phyloP scores from a whole-genome alignment of 257 asterid species.

The Lycium ferocissimum region DNA sequence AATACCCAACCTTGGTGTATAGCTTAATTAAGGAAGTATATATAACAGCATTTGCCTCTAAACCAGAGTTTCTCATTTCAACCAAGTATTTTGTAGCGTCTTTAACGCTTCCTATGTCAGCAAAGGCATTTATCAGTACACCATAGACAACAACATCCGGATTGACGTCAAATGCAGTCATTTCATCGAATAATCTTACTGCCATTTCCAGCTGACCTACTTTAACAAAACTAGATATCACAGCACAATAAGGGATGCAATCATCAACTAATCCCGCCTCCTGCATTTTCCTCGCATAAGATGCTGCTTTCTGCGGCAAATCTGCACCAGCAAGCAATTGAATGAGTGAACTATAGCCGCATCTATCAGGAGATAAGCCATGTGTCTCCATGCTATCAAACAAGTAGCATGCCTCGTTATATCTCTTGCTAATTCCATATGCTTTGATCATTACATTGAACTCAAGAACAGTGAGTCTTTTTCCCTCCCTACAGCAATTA shows the following conservation, averaged over 20 bases:
- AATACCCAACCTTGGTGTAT: conserved; percentile 81
- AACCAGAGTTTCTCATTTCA: conserved; percentile 57
- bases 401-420: conserved; percentile 69
- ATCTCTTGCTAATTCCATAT: conserved; percentile 77
- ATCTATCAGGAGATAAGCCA: conserved; percentile 70
- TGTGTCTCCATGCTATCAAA: conserved; percentile 69
- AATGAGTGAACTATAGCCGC: conserved; percentile 81
- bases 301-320: conserved; percentile 63
- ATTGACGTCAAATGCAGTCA: conserved; percentile 56
- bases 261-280: conserved; percentile 66
- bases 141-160: conserved; percentile 86
- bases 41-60: conserved; percentile 64
- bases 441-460: conserved; percentile 96
- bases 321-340: conserved; percentile 85
- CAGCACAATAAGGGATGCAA: conserved; percentile 79
- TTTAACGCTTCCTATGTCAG: conserved; percentile 71
- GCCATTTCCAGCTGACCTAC: conserved; percentile 66
- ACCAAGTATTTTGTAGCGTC: conserved; percentile 54
- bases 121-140: conserved; percentile 81
- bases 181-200: conserved; percentile 61
- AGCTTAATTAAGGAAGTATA: conserved; percentile 82
- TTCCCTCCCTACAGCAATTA: conserved; percentile 54
- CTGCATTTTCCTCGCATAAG: conserved; percentile 75
- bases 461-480: conserved; percentile 57
- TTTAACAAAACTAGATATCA: conserved; percentile 77